A percentile compares a stretch with the other conserved stretches of the same genome.
Conservation (phyloP, 2,329 filamentous ascomycete genomes). For the Talaromyces rugulosus region DNA sequence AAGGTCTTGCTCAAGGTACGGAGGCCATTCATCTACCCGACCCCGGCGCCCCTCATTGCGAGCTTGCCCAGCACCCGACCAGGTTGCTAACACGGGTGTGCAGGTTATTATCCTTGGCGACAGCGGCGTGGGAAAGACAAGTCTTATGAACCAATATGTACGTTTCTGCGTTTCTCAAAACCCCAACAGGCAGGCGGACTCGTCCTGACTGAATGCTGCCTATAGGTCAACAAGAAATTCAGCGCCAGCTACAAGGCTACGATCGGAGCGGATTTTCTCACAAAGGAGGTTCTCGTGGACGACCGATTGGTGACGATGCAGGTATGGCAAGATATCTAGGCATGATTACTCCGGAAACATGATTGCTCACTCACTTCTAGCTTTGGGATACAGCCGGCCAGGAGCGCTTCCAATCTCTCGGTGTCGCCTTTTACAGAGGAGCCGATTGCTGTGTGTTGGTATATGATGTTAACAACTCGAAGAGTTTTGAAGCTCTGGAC, state of each 20-base stretch:
- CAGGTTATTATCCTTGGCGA: slow-evolving; percentile 99
- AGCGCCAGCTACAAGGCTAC: slow-evolving; percentile 99
- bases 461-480: slow-evolving; percentile 98
- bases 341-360: background rate
- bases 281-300: slow-evolving; percentile 95
- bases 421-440: slow-evolving; percentile 94
- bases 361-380: slow-evolving; percentile 42
- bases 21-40: slow-evolving; percentile 15
- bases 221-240: slow-evolving; percentile 99
- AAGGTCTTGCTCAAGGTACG: slow-evolving; percentile 85
- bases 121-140: slow-evolving; percentile 98
- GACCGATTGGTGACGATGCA: slow-evolving; percentile 98
- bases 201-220: background rate
- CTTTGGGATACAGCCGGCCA: slow-evolving; percentile 98
- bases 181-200: background rate
- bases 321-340: slow-evolving; percentile 48
- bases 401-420: slow-evolving; percentile 94
- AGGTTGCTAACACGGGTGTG: background rate
- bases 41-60: background rate
- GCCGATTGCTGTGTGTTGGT: slow-evolving; percentile 97
- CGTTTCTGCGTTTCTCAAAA: slow-evolving; percentile 52
- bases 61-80: background rate
- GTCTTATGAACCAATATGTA: slow-evolving; percentile 99
- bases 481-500: slow-evolving; percentile 97
- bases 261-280: slow-evolving; percentile 97